These are phyloP conservation scores for Trichophyton benhamiae DNA, from an alignment of 2,329 filamentous ascomycete species.

Conservation along the genomic window DNA sequence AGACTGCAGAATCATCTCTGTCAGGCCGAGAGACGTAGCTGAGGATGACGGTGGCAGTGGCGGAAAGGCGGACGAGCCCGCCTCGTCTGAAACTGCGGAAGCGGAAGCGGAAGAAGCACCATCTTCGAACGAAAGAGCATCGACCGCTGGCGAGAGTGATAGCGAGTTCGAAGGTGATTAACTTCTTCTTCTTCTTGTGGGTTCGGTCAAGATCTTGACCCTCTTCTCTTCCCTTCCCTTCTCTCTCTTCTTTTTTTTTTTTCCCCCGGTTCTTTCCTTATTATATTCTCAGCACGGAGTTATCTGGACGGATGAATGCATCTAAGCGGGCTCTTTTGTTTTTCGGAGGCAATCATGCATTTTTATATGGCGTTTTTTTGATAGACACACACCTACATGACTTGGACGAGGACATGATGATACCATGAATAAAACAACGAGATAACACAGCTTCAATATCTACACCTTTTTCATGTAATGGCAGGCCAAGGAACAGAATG, in stretches of 20 bases:
- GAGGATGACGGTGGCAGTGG: background rate
- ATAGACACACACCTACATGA: too few relatives aligned
- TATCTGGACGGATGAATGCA: background rate
- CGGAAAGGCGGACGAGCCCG: background rate
- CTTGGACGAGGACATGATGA: too few relatives aligned
- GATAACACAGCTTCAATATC: background rate
- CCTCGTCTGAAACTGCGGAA: background rate
- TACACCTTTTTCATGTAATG: background rate
- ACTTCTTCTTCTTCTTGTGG: background rate
- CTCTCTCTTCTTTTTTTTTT: background rate
- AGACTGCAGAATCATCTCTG: slow-evolving; percentile 7
- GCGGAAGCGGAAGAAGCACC: background rate
- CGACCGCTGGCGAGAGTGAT: background rate
- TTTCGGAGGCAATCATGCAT: background rate
- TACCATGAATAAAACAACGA: background rate
- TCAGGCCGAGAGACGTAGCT: slow-evolving; percentile 8
- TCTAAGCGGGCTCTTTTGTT: background rate
- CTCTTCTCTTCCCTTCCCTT: background rate
- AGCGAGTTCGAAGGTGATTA: slow-evolving; percentile 6
- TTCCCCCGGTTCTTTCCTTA: background rate
- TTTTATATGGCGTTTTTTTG: background rate
- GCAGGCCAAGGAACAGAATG: too few relatives aligned
- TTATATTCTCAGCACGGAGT: too few relatives aligned
- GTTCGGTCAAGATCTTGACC: background rate
- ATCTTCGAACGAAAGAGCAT: background rate